A percentile compares a stretch with the other conserved stretches of the same genome.
Conservation (phyloP, 2,329 filamentous ascomycete species). For the Fusarium subtropicale region DNA sequence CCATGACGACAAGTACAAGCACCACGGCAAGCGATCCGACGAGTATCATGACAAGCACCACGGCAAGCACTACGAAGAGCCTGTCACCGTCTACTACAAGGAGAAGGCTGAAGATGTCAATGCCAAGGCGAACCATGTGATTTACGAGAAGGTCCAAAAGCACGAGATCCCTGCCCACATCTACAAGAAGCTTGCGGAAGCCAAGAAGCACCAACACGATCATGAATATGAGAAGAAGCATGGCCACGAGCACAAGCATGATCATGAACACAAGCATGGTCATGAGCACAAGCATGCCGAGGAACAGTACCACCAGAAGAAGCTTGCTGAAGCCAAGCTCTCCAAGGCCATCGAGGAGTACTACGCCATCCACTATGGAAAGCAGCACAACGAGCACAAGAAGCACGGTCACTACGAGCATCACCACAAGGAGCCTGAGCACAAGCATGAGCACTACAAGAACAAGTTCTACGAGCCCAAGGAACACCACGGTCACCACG, state of each 20-base stretch:
- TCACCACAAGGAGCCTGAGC: neutral
- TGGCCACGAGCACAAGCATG: neutral
- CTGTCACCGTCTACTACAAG: slow-evolving; percentile 9
- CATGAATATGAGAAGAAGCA: slow-evolving; percentile 6
- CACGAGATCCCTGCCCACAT: neutral
- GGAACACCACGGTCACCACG: neutral
- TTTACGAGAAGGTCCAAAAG: slow-evolving; percentile 18
- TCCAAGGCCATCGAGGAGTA: slow-evolving; percentile 13
- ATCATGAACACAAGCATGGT: neutral
- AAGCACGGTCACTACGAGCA: neutral
- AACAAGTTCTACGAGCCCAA: neutral
- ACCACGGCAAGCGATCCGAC: slow-evolving; percentile 18
- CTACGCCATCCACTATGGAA: neutral
- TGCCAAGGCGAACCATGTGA: neutral
- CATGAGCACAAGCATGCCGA: slow-evolving; percentile 1
- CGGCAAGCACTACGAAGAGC: neutral
- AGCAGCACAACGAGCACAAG: slow-evolving; percentile 4
- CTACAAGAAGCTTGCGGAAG: slow-evolving; percentile 5
- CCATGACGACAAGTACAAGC: slow-evolving; percentile 8
- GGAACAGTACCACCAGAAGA: neutral
- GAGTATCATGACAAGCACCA: neutral
- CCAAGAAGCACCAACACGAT: neutral
- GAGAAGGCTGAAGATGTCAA: slow-evolving; percentile 10
- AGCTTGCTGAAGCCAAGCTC: slow-evolving; percentile 3
- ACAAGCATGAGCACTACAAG: neutral